These are phyloP conservation scores for Globisporangium echinulatum DNA, from an alignment of 352 stramenopile genomes.

Conservation along the genomic window DNA sequence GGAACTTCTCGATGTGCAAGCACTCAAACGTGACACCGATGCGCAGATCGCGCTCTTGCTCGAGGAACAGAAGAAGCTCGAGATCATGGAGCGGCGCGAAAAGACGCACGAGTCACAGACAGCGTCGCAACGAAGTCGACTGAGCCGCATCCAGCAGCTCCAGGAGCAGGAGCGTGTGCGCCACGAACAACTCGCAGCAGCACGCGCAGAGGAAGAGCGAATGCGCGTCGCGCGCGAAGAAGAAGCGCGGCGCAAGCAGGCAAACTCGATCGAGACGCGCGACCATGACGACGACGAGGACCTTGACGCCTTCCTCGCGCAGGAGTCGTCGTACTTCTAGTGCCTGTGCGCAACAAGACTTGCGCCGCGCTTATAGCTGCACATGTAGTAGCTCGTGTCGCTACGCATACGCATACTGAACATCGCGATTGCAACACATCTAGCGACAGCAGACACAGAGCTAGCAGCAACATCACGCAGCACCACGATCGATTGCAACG, in stretches of 20 bases:
- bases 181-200: conserved; percentile 5
- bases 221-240: conserved; percentile 22
- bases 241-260: conserved; percentile 22
- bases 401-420: too few relatives aligned
- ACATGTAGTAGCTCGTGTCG: too few relatives aligned
- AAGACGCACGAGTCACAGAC: conserved; percentile 22
- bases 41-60: conserved; percentile 30
- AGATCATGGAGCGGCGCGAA: conserved; percentile 29
- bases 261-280: conserved; percentile 37
- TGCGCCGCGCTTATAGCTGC: too few relatives aligned
- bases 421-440: too few relatives aligned
- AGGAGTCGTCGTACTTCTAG: conserved; percentile 49
- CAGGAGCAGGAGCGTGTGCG: conserved; percentile 49
- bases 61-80: conserved; percentile 32
- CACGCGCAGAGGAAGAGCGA: conserved; percentile 19
- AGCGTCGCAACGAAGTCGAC: conserved; percentile 18
- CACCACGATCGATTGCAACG: too few relatives aligned
- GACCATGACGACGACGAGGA: conserved; percentile 36
- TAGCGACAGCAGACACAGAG: too few relatives aligned
- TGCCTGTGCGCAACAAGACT: too few relatives aligned
- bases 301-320: conserved; percentile 52
- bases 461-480: too few relatives aligned
- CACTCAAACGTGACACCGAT: conserved; percentile 32
- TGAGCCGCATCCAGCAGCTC: conserved; percentile 54
- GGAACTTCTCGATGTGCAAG: conserved; percentile 43